These are phyloP conservation scores for Penicillium maclennaniae DNA, from an alignment of 495 filamentous ascomycete genomes.

Conservation along the genomic window DNA sequence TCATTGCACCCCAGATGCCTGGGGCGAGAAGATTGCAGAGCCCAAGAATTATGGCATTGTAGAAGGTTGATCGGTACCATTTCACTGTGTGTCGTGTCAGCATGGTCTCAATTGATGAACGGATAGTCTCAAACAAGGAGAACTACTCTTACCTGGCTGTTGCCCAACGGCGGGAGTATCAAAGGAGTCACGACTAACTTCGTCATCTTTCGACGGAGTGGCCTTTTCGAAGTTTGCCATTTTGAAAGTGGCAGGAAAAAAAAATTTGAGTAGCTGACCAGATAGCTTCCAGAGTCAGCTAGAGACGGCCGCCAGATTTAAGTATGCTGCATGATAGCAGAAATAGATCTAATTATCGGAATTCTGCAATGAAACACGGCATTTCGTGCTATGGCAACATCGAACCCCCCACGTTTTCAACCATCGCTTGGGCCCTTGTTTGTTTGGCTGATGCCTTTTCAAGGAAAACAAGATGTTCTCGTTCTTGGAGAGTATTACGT, in stretches of 20 bases:
- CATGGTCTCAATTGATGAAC: background rate
- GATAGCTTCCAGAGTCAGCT: too few species aligned
- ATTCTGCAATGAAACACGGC: background rate
- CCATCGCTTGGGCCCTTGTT: background rate
- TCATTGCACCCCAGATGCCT: slow-evolving; percentile 68
- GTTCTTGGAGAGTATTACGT: slow-evolving; percentile 33
- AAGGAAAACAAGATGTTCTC: slow-evolving; percentile 22
- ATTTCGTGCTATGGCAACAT: slow-evolving; percentile 20
- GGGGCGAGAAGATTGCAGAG: slow-evolving; percentile 61
- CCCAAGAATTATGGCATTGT: slow-evolving; percentile 60
- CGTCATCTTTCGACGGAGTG: slow-evolving; percentile 18
- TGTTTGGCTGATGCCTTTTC: background rate
- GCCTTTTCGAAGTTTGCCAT: slow-evolving; percentile 23
- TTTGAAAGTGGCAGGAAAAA: background rate
- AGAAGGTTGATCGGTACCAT: slow-evolving; percentile 63
- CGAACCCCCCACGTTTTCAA: background rate
- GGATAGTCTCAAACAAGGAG: background rate
- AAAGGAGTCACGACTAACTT: slow-evolving; percentile 8
- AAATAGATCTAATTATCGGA: slow-evolving; percentile 4
- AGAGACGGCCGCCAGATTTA: background rate
- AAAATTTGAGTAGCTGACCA: background rate
- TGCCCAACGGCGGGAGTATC: slow-evolving; percentile 3
- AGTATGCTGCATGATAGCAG: background rate
- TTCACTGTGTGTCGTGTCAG: slow-evolving; percentile 36
- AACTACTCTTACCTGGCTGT: slow-evolving; percentile 23